Base-by-base conservation (phyloP, 2,329 filamentous ascomycete species). In the Monosporascus sp. region DNA sequence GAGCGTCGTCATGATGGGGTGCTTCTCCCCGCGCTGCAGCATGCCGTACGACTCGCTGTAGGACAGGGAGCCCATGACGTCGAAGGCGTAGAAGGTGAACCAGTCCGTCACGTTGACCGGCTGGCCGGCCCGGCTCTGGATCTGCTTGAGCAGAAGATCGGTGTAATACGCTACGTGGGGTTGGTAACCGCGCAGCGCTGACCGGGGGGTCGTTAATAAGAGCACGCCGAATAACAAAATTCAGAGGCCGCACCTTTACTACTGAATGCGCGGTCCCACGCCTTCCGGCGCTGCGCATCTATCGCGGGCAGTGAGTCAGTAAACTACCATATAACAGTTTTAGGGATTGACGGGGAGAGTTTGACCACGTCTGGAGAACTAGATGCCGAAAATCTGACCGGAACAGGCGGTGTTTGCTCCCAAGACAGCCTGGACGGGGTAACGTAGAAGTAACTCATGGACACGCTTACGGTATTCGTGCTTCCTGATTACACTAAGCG, bases 1-100 rank as follows among this genome's bases (percentile, higher is more conserved):
- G 3, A 62, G 45, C 1, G 59, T 57, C 7, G 53, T 59, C 59
- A 67, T 65, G 25, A 58, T 67, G 49, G 60, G 61, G 45, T 65
- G 17, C 61, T 38, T 62, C 60, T 9, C 51, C 3, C 63, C 65
- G 1, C 58, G 54, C 25, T 52, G 55, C 15, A 74, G 59, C 70
- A 70, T 69, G 9, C 66, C 58, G 46, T 72, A 74, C 5, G 63
- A 60, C 31, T 65, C 61, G 1, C 67, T 70, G 45, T 74, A 74
- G 5, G 68, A 71, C 38, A 75, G 59, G 17, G 47, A 74, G 69
- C 70, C 72, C 72, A 75, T 73, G 5, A 73, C 63, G 20, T 73
- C 72, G 39, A 72, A 72, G 22, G 55, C 65, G 49, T 68, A 70
- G 45, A 69, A 70, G 50, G 65, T 68, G 53, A 69, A 67, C 64